phyloP scores from a whole-genome alignment of 2,329 filamentous ascomycete species.

The Exophiala dermatitidis region DNA sequence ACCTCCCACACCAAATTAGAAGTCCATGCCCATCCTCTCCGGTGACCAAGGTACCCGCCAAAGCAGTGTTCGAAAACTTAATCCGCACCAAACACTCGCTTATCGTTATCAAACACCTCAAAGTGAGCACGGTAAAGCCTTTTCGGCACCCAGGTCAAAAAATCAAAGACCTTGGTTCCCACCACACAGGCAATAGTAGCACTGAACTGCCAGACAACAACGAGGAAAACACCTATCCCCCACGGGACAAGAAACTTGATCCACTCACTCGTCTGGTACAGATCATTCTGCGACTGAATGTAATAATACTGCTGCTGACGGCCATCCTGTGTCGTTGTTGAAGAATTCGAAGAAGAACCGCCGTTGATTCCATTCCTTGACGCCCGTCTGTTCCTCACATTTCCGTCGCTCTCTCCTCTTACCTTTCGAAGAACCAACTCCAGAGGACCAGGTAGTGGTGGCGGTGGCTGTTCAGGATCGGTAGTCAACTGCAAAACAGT shows the following conservation, averaged over 20 bases:
- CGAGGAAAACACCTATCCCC: conserved; percentile 48
- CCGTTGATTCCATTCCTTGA: not conserved
- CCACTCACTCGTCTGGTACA: conserved; percentile 71
- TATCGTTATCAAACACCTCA: conserved; percentile 4
- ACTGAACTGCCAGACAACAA: conserved; percentile 58
- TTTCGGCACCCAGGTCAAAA: conserved; percentile 9
- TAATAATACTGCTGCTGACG: conserved; percentile 47
- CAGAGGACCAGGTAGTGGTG: conserved; percentile 34
- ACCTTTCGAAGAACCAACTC: conserved; percentile 24
- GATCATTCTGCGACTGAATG: conserved; percentile 69
- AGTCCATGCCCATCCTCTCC: too few relatives aligned
- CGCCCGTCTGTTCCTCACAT: not conserved
- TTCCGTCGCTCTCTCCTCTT: not conserved
- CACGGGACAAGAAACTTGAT: conserved; percentile 63
- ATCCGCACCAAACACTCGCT: conserved; percentile 1
- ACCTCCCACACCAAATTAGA: too few relatives aligned
- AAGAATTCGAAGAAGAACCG: not conserved
- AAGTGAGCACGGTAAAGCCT: not conserved
- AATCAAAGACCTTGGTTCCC: conserved; percentile 41
- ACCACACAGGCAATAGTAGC: conserved; percentile 59
- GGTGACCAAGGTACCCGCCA: too few relatives aligned
- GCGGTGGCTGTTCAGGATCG: conserved; percentile 31
- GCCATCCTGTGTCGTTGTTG: not conserved
- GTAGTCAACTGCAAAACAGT: conserved; percentile 58
- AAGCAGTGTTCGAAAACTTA: not conserved